Base-by-base conservation (phyloP, 805 yeast genomes). In the Helenozyma rhizophorensis region DNA sequence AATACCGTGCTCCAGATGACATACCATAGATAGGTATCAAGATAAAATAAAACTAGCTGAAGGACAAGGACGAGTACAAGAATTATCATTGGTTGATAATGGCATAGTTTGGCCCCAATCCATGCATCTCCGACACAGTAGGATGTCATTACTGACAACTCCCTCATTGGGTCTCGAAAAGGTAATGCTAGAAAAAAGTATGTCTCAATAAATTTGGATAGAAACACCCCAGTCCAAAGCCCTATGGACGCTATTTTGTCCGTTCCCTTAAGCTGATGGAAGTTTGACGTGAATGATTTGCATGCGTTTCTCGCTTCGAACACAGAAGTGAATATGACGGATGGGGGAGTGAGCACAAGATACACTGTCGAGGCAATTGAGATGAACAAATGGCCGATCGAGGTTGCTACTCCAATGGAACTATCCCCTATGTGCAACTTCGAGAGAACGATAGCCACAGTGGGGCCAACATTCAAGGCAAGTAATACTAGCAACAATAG, bases 121-220 rank as follows among this genome's bases (percentile, higher is more conserved):
- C 73, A 62, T 2, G 45, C 50, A 39, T 83, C 93, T 3, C 87
- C 87, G 9, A 65, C 56, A 51, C 94, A 85, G 9, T 65, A 59
- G 43, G 78, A 56, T 27, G 61, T 65, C 66, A 84, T 69, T 2
- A 70, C 58, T 18, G 78, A 71, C 29, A 85, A 62, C 40, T 82
- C 90, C 34, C 89, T 61, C 3, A 84, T 65, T 0, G 94, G 88
- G 43, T 81, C 93, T 36, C 93, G 81, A 42, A 93, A 58, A 6
- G 97, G 84, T 55, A 87, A 69, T 42, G 83, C 79, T 76, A 93
- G 73, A 68, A 89, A 93, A 76, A 71, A 85, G 65, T 93, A 94
- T 27, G 98, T 93, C 70, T 93, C 99, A 30, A 73, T 45, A 44
- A 76, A 80, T 50, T 85, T 85, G 3, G 84, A 78, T 6, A 68